phyloP scores from a whole-genome alignment of 352 stramenopile genomes.

The Phytophthora hibernalis region DNA sequence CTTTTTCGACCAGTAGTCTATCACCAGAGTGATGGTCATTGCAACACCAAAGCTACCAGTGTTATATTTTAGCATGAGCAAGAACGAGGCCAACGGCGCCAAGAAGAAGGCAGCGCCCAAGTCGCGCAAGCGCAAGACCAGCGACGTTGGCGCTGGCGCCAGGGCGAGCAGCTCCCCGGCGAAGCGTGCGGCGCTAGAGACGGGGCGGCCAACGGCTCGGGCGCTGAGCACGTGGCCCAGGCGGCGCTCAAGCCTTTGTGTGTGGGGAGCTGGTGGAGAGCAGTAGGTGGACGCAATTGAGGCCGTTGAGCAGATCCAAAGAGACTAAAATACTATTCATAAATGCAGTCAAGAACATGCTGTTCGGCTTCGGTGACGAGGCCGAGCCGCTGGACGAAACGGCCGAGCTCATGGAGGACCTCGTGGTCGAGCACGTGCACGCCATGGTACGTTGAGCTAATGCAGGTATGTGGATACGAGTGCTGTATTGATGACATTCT shows the following conservation, averaged over 20 bases:
- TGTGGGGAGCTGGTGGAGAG: constrained; percentile 82
- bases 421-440: constrained; percentile 85
- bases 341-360: constrained; percentile 87
- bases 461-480: neutral
- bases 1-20: neutral
- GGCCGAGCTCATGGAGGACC: constrained; percentile 85
- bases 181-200: constrained; percentile 37
- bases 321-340: constrained; percentile 15
- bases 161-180: constrained; percentile 45
- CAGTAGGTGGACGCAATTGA: constrained; percentile 55
- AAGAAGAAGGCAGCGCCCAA: constrained; percentile 85
- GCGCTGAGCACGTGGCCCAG: constrained; percentile 21
- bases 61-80: constrained; percentile 42
- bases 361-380: constrained; percentile 89
- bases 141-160: constrained; percentile 49
- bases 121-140: constrained; percentile 78
- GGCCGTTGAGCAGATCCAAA: neutral
- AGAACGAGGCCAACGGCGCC: constrained; percentile 32
- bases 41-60: neutral
- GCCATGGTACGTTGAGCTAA: constrained; percentile 62
- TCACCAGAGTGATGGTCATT: neutral
- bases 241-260: constrained; percentile 76
- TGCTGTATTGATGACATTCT: constrained; percentile 1
- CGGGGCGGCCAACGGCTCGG: constrained; percentile 8
- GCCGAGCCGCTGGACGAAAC: constrained; percentile 75